Conservation (phyloP, 1,284 basidiomycete genomes). For the Irpex sp. region DNA sequence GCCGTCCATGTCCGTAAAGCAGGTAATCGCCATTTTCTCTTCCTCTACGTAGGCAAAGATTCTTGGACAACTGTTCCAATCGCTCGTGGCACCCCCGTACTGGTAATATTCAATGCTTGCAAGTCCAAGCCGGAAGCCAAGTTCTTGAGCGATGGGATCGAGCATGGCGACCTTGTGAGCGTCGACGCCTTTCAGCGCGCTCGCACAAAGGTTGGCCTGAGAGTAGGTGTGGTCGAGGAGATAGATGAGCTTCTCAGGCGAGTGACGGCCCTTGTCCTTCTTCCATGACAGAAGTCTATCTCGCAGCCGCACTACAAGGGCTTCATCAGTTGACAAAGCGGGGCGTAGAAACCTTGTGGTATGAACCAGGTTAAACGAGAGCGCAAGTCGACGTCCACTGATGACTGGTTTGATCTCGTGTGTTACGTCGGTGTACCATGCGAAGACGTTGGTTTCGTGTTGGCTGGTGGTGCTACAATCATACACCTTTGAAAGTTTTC, state of each 20-base stretch:
- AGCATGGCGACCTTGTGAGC: slow-evolving; percentile 17
- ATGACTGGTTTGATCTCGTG: slow-evolving; percentile 44
- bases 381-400: slow-evolving; percentile 40
- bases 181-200: slow-evolving; percentile 22
- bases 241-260: not conserved
- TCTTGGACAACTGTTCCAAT: not conserved
- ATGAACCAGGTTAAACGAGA: slow-evolving; percentile 38
- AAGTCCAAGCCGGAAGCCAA: slow-evolving; percentile 27
- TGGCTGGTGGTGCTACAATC: slow-evolving; percentile 29
- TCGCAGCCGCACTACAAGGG: not conserved
- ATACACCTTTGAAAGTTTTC: slow-evolving; percentile 24
- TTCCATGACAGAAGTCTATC: not conserved
- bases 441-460: slow-evolving; percentile 32
- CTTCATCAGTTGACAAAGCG: slow-evolving; percentile 15
- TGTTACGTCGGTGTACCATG: slow-evolving; percentile 47
- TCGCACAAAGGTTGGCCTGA: slow-evolving; percentile 15
- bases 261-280: not conserved
- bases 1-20: slow-evolving; percentile 37
- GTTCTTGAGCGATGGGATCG: slow-evolving; percentile 12
- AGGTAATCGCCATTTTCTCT: slow-evolving; percentile 5
- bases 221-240: not conserved
- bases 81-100: too few relatives aligned
- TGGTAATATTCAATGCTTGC: slow-evolving; percentile 30
- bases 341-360: slow-evolving; percentile 39
- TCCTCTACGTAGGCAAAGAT: slow-evolving; percentile 24